Conservation (phyloP, 345 rosid genomes). For the Cochlearia excelsa region DNA sequence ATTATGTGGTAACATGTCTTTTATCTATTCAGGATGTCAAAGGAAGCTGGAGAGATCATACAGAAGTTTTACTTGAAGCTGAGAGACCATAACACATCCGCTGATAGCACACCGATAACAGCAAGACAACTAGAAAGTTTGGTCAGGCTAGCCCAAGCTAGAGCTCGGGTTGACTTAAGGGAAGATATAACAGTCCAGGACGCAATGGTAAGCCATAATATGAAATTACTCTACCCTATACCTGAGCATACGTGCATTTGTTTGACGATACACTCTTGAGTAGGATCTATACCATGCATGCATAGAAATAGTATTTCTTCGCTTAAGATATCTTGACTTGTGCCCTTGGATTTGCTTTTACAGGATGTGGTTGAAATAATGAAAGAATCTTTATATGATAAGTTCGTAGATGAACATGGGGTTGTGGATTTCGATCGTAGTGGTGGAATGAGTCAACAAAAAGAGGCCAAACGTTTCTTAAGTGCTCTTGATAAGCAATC, state of each 20-base stretch:
- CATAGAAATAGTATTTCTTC: slow-evolving; percentile 8
- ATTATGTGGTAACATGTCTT: slow-evolving; percentile 23
- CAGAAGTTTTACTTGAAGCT: slow-evolving; percentile 82
- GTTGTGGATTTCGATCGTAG: slow-evolving; percentile 83
- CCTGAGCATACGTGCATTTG: slow-evolving; percentile 8
- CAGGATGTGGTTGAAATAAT: slow-evolving; percentile 97
- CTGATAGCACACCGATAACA: slow-evolving; percentile 91
- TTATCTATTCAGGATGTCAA: slow-evolving; percentile 63
- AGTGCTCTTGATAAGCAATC: slow-evolving; percentile 88
- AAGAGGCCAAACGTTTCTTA: slow-evolving; percentile 88
- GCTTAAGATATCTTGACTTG: slow-evolving; percentile 9
- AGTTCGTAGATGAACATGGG: slow-evolving; percentile 91
- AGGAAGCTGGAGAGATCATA: slow-evolving; percentile 81
- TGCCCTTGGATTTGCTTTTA: slow-evolving; percentile 29
- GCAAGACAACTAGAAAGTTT: slow-evolving; percentile 96
- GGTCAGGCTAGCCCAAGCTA: slow-evolving; percentile 87
- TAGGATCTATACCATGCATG: background rate
- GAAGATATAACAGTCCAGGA: slow-evolving; percentile 89
- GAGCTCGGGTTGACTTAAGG: slow-evolving; percentile 90
- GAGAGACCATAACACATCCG: slow-evolving; percentile 85
- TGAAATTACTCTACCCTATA: background rate
- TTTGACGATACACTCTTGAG: slow-evolving; percentile 10
- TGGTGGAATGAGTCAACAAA: slow-evolving; percentile 98
- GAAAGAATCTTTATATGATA: slow-evolving; percentile 92
- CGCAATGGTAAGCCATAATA: slow-evolving; percentile 56